Evolutionary conservation across 257 asterid species (phyloP).

Genomic region (Paulownia fortunei): DNA sequence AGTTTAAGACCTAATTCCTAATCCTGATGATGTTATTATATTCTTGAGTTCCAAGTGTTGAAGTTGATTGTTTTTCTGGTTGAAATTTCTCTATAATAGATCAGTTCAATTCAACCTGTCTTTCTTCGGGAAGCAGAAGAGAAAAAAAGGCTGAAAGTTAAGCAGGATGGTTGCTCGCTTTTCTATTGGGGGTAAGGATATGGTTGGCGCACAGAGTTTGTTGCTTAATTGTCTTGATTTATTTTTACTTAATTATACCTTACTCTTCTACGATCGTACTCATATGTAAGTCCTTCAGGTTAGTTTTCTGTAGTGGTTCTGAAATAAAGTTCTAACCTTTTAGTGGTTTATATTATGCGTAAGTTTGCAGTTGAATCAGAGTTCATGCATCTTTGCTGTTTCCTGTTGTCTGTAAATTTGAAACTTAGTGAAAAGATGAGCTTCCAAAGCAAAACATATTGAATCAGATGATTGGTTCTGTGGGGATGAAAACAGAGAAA

Average conservation of each 20-base stretch:
- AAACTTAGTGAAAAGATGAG: background rate
- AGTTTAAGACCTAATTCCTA: constrained; percentile 36
- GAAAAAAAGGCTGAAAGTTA: constrained; percentile 55
- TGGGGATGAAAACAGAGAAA: background rate
- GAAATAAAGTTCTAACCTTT: background rate
- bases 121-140: constrained; percentile 60
- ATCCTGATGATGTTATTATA: constrained; percentile 30
- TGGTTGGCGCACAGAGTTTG: constrained; percentile 51
- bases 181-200: constrained; percentile 54
- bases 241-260: constrained; percentile 8
- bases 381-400: background rate
- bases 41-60: constrained; percentile 36
- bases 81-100: constrained; percentile 60
- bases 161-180: constrained; percentile 56
- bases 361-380: background rate
- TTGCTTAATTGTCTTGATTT: constrained; percentile 4
- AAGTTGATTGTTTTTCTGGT: constrained; percentile 55
- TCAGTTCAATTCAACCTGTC: constrained; percentile 51
- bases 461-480: constrained; percentile 2
- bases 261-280: constrained; percentile 16
- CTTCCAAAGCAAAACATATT: background rate
- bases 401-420: background rate
- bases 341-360: background rate
- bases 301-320: constrained; percentile 2
- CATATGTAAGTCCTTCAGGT: background rate